These are phyloP conservation scores for Neonectria coccinea DNA, from an alignment of 2,329 filamentous ascomycete species.

Conservation along the genomic window DNA sequence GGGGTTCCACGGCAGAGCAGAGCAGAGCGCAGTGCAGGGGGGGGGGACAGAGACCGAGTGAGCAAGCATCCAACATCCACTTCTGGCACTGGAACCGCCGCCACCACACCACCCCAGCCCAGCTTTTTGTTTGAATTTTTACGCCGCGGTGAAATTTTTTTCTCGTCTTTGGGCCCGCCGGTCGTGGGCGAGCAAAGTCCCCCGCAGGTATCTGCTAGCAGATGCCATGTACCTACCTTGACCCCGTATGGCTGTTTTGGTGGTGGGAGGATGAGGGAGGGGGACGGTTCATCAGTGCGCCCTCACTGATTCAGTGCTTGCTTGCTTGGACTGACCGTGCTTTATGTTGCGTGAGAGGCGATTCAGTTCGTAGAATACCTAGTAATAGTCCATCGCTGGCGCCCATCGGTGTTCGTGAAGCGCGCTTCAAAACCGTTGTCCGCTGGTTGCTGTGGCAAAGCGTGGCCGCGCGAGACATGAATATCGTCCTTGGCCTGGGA, in stretches of 20 bases:
- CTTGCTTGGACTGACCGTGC: not conserved
- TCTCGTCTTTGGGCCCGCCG: slow-evolving; percentile 25
- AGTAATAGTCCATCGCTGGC: not conserved
- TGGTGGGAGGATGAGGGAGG: not conserved
- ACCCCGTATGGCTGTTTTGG: not conserved
- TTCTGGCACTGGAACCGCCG: slow-evolving; percentile 25
- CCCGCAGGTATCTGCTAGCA: slow-evolving; percentile 48
- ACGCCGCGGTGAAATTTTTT: slow-evolving; percentile 45
- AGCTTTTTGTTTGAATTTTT: slow-evolving; percentile 40
- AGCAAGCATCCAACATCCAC: slow-evolving; percentile 32
- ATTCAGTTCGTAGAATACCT: not conserved
- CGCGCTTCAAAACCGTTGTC: slow-evolving; percentile 17
- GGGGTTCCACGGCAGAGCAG: slow-evolving; percentile 29
- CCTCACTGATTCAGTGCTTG: not conserved
- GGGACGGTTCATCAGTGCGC: not conserved
- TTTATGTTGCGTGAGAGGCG: not conserved
- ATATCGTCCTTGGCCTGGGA: not conserved
- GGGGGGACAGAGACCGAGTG: not conserved
- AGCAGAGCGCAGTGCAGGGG: slow-evolving; percentile 2
- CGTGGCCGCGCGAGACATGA: slow-evolving; percentile 15
- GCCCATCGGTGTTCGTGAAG: slow-evolving; percentile 5
- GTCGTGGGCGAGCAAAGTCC: slow-evolving; percentile 32
- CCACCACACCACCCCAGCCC: slow-evolving; percentile 35
- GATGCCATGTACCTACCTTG: slow-evolving; percentile 47
- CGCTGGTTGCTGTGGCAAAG: slow-evolving; percentile 15